Evolutionary conservation across 768 basidiomycete species (phyloP).

Genomic region (Leccinum disarticulatum): DNA sequence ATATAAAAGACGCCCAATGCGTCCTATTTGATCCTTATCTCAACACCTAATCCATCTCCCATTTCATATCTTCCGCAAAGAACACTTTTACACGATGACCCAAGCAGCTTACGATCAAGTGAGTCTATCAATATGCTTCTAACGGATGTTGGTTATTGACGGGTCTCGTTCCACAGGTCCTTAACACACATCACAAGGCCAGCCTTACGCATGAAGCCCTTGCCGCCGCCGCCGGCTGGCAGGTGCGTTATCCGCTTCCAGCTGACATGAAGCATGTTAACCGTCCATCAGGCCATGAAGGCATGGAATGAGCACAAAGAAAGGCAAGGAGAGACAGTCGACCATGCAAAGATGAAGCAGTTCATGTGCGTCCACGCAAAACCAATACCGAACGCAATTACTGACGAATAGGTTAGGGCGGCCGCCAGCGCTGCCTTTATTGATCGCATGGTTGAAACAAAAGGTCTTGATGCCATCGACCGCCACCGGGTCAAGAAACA

Average conservation of each 20-base stretch:
- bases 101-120: conserved; percentile 22
- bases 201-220: conserved; percentile 64
- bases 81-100: conserved; percentile 13
- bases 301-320: conserved; percentile 56
- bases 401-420: conserved; percentile 38
- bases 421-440: conserved; percentile 56
- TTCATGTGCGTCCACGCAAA: conserved; percentile 36
- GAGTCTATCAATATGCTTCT: neutral
- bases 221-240: conserved; percentile 65
- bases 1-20: conserved; percentile 15
- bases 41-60: neutral
- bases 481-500: conserved; percentile 41
- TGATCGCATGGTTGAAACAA: conserved; percentile 55
- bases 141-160: neutral
- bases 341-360: conserved; percentile 59
- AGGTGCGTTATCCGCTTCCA: conserved; percentile 36
- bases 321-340: conserved; percentile 46
- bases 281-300: conserved; percentile 53
- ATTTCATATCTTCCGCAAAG: neutral
- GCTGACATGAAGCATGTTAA: neutral
- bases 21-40: conserved; percentile 13
- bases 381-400: neutral
- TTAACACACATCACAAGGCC: conserved; percentile 54
- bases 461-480: conserved; percentile 53
- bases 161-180: conserved; percentile 35